Base-by-base conservation (phyloP, 495 filamentous ascomycete genomes). In the Chaetomium cochliodes region DNA sequence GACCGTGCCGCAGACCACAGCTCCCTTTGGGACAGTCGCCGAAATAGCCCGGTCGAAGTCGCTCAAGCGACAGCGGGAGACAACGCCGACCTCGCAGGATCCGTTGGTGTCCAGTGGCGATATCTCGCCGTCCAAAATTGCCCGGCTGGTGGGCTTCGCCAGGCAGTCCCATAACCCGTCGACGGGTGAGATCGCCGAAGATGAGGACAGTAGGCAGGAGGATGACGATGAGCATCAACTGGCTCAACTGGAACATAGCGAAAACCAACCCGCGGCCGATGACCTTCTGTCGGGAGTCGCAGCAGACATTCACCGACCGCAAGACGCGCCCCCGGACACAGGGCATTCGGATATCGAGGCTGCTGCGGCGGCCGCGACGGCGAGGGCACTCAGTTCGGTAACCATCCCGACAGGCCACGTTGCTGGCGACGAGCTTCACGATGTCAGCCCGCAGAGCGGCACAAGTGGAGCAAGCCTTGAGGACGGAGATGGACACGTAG, bases 101-200 rank as follows among this genome's bases (percentile, higher is more conserved):
- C 69, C 74, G n/a, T 66, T 41, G 68, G 76, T 39, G 65, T 76
- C 64, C 65, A 72, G 56, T 12, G 73, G 77, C 63, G 75, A 81
- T 23, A 65, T 77, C 9, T 83, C 83, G 22, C 82, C 82, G 12
- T 76, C 83, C 39, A 84, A 86, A 67, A 77, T 82, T 42, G 82
- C 83, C 33, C 77, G 79, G 26, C 76, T 83, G 60, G 74, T 73
- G 62, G 65, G 74, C 47, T 77, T 80, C 16, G 79, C 86, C 18
- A 77, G 85, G 50, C 74, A 77, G 65, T 78, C 79, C 60, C 79
- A 79, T 23, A 71, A 74, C 33, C 74, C 64, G 13, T 51, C 86
- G 41, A 86, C 84, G 13, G 85, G 79, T 42, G 83, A 82, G n/a
- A 81, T 80, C 52, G 84, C 80, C 30, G 83, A 82, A 55, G 86